phyloP scores from a whole-genome alignment of 208 protist species.

The Vickermania ingenoplastis region DNA sequence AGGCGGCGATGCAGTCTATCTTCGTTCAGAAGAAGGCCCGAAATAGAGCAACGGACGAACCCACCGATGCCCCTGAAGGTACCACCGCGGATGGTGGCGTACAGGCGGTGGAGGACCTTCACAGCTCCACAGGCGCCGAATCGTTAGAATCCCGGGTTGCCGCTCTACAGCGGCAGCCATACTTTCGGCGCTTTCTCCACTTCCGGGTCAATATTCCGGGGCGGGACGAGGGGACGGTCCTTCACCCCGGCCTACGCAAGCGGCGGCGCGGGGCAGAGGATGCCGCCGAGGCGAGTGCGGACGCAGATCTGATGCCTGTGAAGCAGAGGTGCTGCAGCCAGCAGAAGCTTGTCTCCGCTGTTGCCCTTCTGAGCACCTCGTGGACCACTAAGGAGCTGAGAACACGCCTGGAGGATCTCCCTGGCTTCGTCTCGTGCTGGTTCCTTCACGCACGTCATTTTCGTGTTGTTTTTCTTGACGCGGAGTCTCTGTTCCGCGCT shows the following conservation, averaged over 20 bases:
- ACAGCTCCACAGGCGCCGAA: no score
- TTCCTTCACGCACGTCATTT: conserved; percentile 35
- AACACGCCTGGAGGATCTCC: conserved; percentile 39
- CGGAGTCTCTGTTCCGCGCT: conserved; percentile 55
- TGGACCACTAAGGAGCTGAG: conserved; percentile 27
- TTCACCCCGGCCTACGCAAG: not conserved
- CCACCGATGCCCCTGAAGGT: not conserved
- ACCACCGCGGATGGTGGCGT: not conserved
- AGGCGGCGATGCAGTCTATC: conserved; percentile 34
- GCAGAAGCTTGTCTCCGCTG: conserved; percentile 58
- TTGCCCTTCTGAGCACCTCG: conserved; percentile 26
- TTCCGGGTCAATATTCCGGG: conserved; percentile 27
- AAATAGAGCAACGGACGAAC: not conserved
- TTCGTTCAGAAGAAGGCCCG: conserved; percentile 10
- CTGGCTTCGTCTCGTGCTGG: conserved; percentile 66
- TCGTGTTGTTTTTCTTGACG: conserved; percentile 63
- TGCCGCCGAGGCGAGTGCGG: not conserved
- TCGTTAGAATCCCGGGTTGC: conserved; percentile 24
- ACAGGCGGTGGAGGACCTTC: no score
- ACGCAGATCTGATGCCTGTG: not conserved
- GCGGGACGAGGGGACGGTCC: conserved; percentile 3
- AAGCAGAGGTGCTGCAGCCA: conserved; percentile 20
- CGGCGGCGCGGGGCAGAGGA: not conserved
- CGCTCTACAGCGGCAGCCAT: conserved; percentile 16
- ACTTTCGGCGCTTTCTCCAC: conserved; percentile 31